Evolutionary conservation across 23 red algal genomes (phyloP), one percentile per base, ranked within the genome.

Genomic region (Gracilaria gracilis): DNA sequence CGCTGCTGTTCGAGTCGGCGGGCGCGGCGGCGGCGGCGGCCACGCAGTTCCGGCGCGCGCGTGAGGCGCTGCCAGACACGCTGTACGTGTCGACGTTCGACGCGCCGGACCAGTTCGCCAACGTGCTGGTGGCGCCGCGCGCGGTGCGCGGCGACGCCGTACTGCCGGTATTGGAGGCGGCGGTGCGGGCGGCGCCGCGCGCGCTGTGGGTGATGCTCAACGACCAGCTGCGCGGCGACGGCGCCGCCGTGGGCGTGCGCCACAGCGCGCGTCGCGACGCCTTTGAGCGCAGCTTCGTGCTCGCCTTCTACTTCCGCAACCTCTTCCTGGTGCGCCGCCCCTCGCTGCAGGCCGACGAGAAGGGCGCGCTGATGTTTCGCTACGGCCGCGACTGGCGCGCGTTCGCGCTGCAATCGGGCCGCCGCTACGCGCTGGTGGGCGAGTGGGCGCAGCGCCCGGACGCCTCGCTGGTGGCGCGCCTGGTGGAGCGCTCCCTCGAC

Each of bases 291-390:
- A 31, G 14, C 29, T 88, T 88, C 29, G 67, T 57, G 50, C 46
- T 57, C 16, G 84, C 71, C 15, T 78, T 88, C 50, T 88, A 88
- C 69, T 78, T 88, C 24, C 84, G 84, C 14, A 88, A 75, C 65
- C 31, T 70, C 33, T 88, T 88, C 50, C 36, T 55, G 44, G 70
- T 88, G 46, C 65, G 69, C 27, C 65, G 84, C 21, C 84, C 84
- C 5, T 44, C 55, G 36, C 49, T 88, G 24, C 49, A 38, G 23
- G 84, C 84, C 29, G 69, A 50, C 4, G 84, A 88, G 69, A 59
- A 53, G 46, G 84, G 84, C 38, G 84, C 40, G 36, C 50, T 88
- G 69, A 27, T 88, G 31, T 67, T 66, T 9, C 11, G 32, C 36
- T 70, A 39, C 34, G 81, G 36, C 61, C 51, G n/a, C 19, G 61